Evolutionary conservation across 768 basidiomycete genomes (phyloP), one percentile per base, ranked within the genome.

Genomic region (Kondoa malvinella): DNA sequence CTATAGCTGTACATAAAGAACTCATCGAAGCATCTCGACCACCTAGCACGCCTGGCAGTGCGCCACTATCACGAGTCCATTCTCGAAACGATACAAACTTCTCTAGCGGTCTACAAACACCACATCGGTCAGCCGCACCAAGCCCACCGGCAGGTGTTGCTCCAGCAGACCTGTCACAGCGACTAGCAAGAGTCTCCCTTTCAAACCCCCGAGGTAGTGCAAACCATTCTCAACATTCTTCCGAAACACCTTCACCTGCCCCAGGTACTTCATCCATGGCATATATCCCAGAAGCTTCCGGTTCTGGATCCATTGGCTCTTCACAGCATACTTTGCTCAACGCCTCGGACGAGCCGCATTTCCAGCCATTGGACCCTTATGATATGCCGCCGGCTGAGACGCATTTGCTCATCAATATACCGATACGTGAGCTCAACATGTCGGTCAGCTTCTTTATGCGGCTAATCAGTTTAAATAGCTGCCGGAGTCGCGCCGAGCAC

Each of bases 401-500:
- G 66, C 79, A 81, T 68, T 83, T 87, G 0, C 82, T 80, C 34
- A 77, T 91, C 56, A 78, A 81, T 60, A 77, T 89, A 26, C 77
- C 79, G 2, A 78, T 91, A 14, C 89, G 89, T 0, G 72, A 79
- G 2, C 31, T 69, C 71, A 0, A 56, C 69, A 34, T 71, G n/a
- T n/a, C n/a, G n/a, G n/a, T n/a, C n/a, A n/a, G n/a, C n/a, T n/a
- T n/a, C n/a, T n/a, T n/a, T n/a, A n/a, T n/a, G n/a, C n/a, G n/a
- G n/a, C n/a, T n/a, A n/a, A n/a, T n/a, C n/a, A n/a, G 40, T 50
- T 50, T 50, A n/a, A n/a, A n/a, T 30, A 30, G n/a, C 66, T 26
- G 30, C 57, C 57, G 57, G 25, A 4, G 76, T 81, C 14, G 86
- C 86, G 3, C 87, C 90, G 0, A 84, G 86, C 0, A 89, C 91